Conservation (phyloP, 2,329 filamentous ascomycete species). For the Xylariaceae sp. region DNA sequence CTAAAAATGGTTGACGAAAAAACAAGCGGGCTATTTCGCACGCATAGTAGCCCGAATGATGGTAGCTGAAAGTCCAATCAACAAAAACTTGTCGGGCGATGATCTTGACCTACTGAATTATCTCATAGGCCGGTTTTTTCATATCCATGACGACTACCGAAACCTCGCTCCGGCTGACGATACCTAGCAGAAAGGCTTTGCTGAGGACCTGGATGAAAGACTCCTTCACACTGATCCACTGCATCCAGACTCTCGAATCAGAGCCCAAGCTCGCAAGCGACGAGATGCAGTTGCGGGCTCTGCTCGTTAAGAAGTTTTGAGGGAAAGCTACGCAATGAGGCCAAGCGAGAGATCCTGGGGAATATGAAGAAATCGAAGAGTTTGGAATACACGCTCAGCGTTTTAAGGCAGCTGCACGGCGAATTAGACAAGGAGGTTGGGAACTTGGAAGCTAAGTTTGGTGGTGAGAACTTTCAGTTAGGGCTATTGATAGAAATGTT, state of each 20-base stretch:
- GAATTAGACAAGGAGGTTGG: slow-evolving; percentile 13
- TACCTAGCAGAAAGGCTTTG: slow-evolving; percentile 21
- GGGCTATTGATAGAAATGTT: slow-evolving; percentile 11
- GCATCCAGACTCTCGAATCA: slow-evolving; percentile 9
- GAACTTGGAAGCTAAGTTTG: slow-evolving; percentile 2
- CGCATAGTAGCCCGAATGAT: slow-evolving; percentile 19
- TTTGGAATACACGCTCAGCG: slow-evolving; percentile 8
- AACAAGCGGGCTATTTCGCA: slow-evolving; percentile 17
- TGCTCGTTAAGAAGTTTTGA: slow-evolving; percentile 9
- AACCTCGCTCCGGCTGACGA: slow-evolving; percentile 19
- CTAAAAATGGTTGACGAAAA: slow-evolving; percentile 22
- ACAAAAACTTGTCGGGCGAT: neutral
- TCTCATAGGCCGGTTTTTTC: slow-evolving; percentile 18
- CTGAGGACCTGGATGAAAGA: slow-evolving; percentile 24
- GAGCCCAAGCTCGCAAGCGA: slow-evolving; percentile 8
- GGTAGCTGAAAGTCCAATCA: slow-evolving; percentile 8
- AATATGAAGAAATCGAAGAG: slow-evolving; percentile 14
- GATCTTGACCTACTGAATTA: slow-evolving; percentile 10
- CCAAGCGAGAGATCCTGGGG: slow-evolving; percentile 2
- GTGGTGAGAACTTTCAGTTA: slow-evolving; percentile 13
- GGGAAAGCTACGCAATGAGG: slow-evolving; percentile 2
- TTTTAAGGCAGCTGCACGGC: slow-evolving; percentile 3
- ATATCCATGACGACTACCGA: slow-evolving; percentile 21
- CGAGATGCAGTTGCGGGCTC: slow-evolving; percentile 8
- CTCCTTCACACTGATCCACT: slow-evolving; percentile 22